Percentiles rank a stretch among this genome's conserved stretches.
Evolutionary conservation across 345 rosid genomes (phyloP).

Genomic region (Pistacia vera): DNA sequence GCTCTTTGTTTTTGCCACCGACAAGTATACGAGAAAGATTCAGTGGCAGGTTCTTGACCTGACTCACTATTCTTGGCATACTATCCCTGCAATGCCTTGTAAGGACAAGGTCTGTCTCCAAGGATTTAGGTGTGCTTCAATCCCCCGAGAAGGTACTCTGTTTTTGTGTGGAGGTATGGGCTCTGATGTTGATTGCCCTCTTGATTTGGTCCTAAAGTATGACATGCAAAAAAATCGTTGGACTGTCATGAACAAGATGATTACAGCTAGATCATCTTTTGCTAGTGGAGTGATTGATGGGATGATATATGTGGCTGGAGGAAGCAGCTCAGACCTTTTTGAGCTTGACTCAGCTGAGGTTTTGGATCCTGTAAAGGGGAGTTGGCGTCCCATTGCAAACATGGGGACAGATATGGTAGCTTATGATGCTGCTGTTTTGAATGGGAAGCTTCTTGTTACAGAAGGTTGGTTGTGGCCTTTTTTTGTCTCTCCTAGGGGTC

Average conservation of each 20-base stretch:
- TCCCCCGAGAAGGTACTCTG: constrained; percentile 61
- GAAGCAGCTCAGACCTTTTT: constrained; percentile 63
- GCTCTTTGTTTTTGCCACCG: constrained; percentile 81
- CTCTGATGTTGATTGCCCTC: constrained; percentile 76
- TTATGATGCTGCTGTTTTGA: constrained; percentile 76
- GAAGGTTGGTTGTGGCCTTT: constrained; percentile 99
- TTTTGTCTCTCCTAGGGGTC: constrained; percentile 80
- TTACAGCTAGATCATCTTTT: constrained; percentile 72
- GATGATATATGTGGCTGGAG: constrained; percentile 84
- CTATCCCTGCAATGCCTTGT: constrained; percentile 82
- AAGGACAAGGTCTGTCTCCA: constrained; percentile 79
- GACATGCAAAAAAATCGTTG: constrained; percentile 82
- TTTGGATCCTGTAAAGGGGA: constrained; percentile 65
- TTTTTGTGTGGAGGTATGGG: constrained; percentile 90
- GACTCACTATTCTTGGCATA: constrained; percentile 71
- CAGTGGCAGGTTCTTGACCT: constrained; percentile 88
- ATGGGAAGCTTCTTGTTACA: constrained; percentile 80
- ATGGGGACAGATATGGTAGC: constrained; percentile 86
- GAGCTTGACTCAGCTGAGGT: constrained; percentile 82
- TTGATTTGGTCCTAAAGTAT: constrained; percentile 74
- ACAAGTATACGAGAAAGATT: constrained; percentile 72
- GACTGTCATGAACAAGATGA: constrained; percentile 71
- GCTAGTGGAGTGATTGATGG: constrained; percentile 75
- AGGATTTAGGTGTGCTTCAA: constrained; percentile 68
- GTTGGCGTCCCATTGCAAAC: constrained; percentile 57